Percentiles rank a stretch among this genome's conserved stretches.
Conservation (phyloP, 2,329 filamentous ascomycete genomes). For the Colletotrichum higginsianum region DNA sequence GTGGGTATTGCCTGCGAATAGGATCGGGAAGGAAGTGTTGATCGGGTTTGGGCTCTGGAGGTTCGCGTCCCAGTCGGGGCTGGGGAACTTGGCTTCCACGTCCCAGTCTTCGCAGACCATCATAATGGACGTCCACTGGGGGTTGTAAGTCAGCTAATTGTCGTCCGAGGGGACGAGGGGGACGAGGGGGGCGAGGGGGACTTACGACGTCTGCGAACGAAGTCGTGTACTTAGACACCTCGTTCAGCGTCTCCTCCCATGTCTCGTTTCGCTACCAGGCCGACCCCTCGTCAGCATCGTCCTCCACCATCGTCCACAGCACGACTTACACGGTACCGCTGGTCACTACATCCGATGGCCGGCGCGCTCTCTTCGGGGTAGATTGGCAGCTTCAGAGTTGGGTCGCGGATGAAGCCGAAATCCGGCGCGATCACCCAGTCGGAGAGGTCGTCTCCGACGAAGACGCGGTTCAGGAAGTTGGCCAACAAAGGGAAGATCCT, state of each 20-base stretch:
- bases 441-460: conserved; percentile 45
- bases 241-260: conserved; percentile 49
- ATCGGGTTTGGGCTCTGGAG: conserved; percentile 43
- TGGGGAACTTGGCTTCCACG: conserved; percentile 50
- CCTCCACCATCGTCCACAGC: neutral
- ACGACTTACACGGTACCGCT: conserved; percentile 46
- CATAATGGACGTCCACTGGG: conserved; percentile 51
- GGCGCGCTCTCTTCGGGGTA: conserved; percentile 36
- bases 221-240: conserved; percentile 48
- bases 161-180: too few species aligned
- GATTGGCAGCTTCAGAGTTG: conserved; percentile 3
- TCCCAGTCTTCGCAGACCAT: conserved; percentile 54
- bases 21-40: conserved; percentile 66
- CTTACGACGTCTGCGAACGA: conserved; percentile 56
- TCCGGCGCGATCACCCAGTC: conserved; percentile 29
- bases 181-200: conserved; percentile 24
- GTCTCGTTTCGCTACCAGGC: conserved; percentile 50
- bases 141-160: conserved; percentile 32
- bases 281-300: neutral
- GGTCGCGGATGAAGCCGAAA: conserved; percentile 37
- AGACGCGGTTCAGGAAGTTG: conserved; percentile 49
- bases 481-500: conserved; percentile 52
- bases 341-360: conserved; percentile 52
- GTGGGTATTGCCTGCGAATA: conserved; percentile 70
- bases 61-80: conserved; percentile 48